phyloP scores from a whole-genome alignment of 139 green algal genomes.

The Haematococcus lacustris region DNA sequence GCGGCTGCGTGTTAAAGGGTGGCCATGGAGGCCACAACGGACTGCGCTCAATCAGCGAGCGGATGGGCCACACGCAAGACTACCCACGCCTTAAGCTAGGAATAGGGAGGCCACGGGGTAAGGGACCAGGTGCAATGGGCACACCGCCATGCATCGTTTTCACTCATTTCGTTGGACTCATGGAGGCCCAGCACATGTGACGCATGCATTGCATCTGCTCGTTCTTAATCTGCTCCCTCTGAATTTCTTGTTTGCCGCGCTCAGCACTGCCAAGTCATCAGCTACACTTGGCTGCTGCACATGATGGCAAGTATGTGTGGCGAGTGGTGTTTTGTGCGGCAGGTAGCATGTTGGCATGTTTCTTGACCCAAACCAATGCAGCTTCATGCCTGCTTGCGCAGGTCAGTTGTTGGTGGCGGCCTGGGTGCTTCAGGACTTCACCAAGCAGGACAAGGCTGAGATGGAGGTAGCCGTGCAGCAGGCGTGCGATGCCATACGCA shows the following conservation, averaged over 20 bases:
- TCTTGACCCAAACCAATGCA: too few species aligned
- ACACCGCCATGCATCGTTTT: too few species aligned
- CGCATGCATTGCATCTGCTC: too few species aligned
- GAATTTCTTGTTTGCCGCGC: too few species aligned
- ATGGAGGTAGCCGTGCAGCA: slow-evolving; percentile 49
- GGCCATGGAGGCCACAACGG: slow-evolving; percentile 93
- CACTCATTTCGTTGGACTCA: too few species aligned
- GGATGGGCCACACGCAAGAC: slow-evolving; percentile 38
- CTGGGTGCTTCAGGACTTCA: slow-evolving; percentile 73
- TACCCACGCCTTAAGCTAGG: slow-evolving; percentile 40
- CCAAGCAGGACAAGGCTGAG: slow-evolving; percentile 49
- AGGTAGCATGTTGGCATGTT: too few species aligned
- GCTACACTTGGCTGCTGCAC: too few species aligned
- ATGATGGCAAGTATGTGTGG: too few species aligned
- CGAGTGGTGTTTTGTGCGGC: too few species aligned
- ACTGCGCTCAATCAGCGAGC: slow-evolving; percentile 77
- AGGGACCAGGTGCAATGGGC: not conserved
- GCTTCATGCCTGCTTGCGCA: slow-evolving; percentile 16
- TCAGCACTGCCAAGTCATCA: too few species aligned
- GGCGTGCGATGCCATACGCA: slow-evolving; percentile 2
- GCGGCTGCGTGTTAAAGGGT: slow-evolving; percentile 59
- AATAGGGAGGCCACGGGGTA: slow-evolving; percentile 66
- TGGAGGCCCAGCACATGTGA: too few species aligned
- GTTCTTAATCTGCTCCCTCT: too few species aligned
- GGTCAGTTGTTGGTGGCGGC: slow-evolving; percentile 30